Percentiles rank a stretch among this genome's conserved stretches.
Conservation (phyloP, 768 basidiomycete genomes). For the Russula sp. region DNA sequence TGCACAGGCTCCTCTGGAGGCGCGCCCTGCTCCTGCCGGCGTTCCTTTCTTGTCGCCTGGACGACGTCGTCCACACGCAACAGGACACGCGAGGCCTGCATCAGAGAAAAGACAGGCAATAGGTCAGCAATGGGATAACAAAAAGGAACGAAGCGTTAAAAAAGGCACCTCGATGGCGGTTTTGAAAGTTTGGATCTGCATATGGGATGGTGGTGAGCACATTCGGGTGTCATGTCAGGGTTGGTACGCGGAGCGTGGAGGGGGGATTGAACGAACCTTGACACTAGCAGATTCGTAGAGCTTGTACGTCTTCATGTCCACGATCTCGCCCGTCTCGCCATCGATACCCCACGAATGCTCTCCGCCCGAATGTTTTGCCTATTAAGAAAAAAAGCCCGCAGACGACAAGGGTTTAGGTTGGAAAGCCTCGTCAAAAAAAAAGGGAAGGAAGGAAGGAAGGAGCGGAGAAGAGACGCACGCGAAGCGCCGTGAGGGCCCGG, state of each 20-base stretch:
- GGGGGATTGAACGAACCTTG: constrained; percentile 47
- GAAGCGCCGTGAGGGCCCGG: constrained; percentile 83
- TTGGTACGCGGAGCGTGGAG: not conserved
- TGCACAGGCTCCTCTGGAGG: constrained; percentile 55
- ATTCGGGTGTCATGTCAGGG: constrained; percentile 4
- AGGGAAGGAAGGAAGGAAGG: too few species aligned
- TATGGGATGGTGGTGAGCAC: not conserved
- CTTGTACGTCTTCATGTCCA: constrained; percentile 93
- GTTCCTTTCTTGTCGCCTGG: constrained; percentile 75
- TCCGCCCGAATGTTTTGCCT: constrained; percentile 95
- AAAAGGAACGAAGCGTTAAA: not conserved
- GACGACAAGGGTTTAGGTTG: not conserved
- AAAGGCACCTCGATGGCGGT: constrained; percentile 85
- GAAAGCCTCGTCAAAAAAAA: constrained; percentile 42
- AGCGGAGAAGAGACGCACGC: constrained; percentile 46
- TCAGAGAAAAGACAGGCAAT: not conserved
- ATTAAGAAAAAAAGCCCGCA: not conserved
- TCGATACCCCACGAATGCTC: constrained; percentile 92
- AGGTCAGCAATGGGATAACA: not conserved
- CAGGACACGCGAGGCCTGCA: constrained; percentile 79
- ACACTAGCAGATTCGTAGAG: constrained; percentile 95
- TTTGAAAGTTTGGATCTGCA: constrained; percentile 87
- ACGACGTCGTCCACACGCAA: constrained; percentile 94
- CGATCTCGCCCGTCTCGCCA: constrained; percentile 92
- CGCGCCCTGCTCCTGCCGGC: constrained; percentile 44